Evolutionary conservation across 768 basidiomycete genomes (phyloP).

Genomic region (Amylocystis lapponica): DNA sequence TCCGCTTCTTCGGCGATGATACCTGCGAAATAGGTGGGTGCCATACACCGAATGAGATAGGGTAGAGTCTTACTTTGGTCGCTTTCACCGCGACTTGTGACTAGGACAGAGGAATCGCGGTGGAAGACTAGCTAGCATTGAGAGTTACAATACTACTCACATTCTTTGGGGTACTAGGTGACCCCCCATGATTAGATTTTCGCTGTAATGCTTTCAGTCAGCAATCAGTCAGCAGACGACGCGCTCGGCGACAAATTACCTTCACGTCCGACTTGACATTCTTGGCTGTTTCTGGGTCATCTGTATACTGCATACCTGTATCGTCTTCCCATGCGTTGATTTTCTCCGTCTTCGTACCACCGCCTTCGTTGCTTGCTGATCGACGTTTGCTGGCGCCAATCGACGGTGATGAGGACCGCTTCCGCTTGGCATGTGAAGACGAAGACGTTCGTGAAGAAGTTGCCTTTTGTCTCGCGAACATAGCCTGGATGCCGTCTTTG

Average conservation of each 20-base stretch:
- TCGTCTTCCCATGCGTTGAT: conserved; percentile 21
- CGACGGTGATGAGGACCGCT: conserved; percentile 18
- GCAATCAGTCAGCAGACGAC: too few species aligned
- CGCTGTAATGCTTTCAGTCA: too few species aligned
- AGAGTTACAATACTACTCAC: too few species aligned
- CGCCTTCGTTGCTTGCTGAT: background rate
- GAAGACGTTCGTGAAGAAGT: background rate
- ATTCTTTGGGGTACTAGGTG: too few species aligned
- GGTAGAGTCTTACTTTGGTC: background rate
- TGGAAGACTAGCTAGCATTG: too few species aligned
- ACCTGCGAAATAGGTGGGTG: too few species aligned
- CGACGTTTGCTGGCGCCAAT: background rate
- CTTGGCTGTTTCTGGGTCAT: background rate
- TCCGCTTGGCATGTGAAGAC: conserved; percentile 19
- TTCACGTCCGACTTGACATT: background rate
- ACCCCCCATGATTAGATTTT: too few species aligned
- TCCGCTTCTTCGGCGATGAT: conserved; percentile 1
- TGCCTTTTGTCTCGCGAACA: conserved; percentile 61
- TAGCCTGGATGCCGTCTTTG: conserved; percentile 81
- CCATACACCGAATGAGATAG: background rate
- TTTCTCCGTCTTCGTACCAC: conserved; percentile 12
- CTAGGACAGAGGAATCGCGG: background rate
- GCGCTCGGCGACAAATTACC: too few species aligned
- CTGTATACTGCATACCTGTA: conserved; percentile 16
- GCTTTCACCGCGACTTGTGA: background rate